These are phyloP conservation scores for Zoysia pacifica DNA, from an alignment of 176 grass and related monocot genomes.

Conservation along the genomic window DNA sequence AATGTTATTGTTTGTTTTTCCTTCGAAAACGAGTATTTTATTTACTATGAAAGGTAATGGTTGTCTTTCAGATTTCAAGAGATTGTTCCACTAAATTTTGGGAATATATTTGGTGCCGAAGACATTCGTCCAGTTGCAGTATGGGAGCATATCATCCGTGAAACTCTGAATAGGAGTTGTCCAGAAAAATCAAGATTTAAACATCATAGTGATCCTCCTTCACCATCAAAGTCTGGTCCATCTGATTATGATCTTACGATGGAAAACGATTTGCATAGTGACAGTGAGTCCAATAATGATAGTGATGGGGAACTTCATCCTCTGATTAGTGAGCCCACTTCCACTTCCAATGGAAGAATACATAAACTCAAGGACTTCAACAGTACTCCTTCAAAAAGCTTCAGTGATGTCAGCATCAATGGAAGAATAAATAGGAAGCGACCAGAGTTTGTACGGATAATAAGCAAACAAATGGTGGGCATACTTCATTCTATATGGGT, in stretches of 20 bases:
- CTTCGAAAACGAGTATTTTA: conserved; percentile 1
- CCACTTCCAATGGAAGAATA: neutral
- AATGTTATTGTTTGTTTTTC: conserved; percentile 23
- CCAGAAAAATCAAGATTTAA: conserved; percentile 53
- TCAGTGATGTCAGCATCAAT: conserved; percentile 29
- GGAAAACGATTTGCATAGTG: conserved; percentile 52
- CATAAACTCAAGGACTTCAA: conserved; percentile 17
- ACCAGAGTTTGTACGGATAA: no score
- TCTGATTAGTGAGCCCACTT: conserved; percentile 31
- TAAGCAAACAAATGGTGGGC: no score
- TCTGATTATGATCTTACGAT: conserved; percentile 48
- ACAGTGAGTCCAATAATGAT: conserved; percentile 50
- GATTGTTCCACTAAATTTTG: conserved; percentile 81
- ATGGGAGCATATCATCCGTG: conserved; percentile 78
- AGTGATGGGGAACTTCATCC: conserved; percentile 54
- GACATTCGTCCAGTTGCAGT: conserved; percentile 56
- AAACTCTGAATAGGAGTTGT: conserved; percentile 63
- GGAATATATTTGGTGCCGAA: conserved; percentile 79
- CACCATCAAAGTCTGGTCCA: conserved; percentile 61
- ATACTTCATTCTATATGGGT: conserved; percentile 45
- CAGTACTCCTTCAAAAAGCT: conserved; percentile 12
- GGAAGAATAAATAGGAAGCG: neutral
- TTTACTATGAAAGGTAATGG: conserved; percentile 36
- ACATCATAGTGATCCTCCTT: conserved; percentile 62
- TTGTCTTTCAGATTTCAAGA: conserved; percentile 78